phyloP scores from a whole-genome alignment of 1,284 basidiomycete species.

The Ceratorhiza oryzae-sativae region DNA sequence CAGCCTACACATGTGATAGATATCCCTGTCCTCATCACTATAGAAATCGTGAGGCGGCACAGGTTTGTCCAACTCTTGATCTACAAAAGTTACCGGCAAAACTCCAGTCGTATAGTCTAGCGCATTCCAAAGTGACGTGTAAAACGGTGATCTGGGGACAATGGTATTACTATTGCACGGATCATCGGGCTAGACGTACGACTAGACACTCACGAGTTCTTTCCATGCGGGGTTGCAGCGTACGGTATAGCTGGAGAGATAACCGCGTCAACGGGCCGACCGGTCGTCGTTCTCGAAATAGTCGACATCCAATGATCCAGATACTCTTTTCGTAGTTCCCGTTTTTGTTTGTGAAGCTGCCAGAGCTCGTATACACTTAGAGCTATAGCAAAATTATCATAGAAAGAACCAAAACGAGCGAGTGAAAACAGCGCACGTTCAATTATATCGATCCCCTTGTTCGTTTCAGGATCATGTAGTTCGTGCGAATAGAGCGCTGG shows the following conservation, averaged over 20 bases:
- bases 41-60: conserved; percentile 57
- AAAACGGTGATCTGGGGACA: conserved; percentile 55
- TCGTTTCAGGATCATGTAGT: conserved; percentile 5
- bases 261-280: conserved; percentile 69
- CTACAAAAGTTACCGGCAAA: conserved; percentile 70
- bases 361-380: conserved; percentile 61
- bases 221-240: conserved; percentile 59
- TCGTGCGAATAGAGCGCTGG: conserved; percentile 43
- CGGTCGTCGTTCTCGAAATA: conserved; percentile 58
- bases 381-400: background rate
- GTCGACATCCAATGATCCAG: conserved; percentile 67
- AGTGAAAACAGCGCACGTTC: conserved; percentile 36
- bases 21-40: conserved; percentile 56
- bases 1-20: conserved; percentile 64
- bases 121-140: conserved; percentile 71
- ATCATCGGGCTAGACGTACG: background rate
- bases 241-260: conserved; percentile 59
- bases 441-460: conserved; percentile 28
- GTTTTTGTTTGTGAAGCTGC: conserved; percentile 60
- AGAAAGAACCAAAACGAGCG: background rate
- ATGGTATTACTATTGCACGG: background rate
- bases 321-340: conserved; percentile 58
- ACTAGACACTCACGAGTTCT: conserved; percentile 44
- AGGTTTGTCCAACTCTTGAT: conserved; percentile 58
- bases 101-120: conserved; percentile 72